Evolutionary conservation across 352 stramenopile genomes (phyloP).

Genomic region (Pythium volutum): DNA sequence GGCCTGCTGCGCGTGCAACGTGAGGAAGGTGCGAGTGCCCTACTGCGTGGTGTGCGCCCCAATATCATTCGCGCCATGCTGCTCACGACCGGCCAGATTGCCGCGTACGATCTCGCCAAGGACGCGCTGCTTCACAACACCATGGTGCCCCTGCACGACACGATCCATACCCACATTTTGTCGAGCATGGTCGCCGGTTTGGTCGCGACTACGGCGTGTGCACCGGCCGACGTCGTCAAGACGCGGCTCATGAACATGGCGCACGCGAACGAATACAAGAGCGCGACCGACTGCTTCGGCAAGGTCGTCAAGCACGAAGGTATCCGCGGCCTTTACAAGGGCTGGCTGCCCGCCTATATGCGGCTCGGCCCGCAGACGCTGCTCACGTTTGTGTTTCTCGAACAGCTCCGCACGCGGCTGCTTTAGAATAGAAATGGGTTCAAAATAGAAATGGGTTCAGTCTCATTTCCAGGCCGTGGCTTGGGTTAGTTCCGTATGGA

Average conservation of each 20-base stretch:
- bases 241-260: conserved; percentile 86
- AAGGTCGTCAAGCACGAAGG: conserved; percentile 78
- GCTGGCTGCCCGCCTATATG: conserved; percentile 83
- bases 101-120: conserved; percentile 81
- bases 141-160: conserved; percentile 50
- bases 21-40: conserved; percentile 58
- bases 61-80: conserved; percentile 87
- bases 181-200: conserved; percentile 76
- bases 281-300: conserved; percentile 76
- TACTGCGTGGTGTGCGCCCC: conserved; percentile 70
- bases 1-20: conserved; percentile 58
- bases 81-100: conserved; percentile 79
- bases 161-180: conserved; percentile 68
- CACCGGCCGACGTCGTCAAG: conserved; percentile 79
- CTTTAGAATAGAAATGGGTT: conserved; percentile 28
- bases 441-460: not conserved
- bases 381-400: conserved; percentile 85
- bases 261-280: conserved; percentile 65
- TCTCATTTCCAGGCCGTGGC: conserved; percentile 24
- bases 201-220: conserved; percentile 75
- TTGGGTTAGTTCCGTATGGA: conserved; percentile 20
- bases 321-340: conserved; percentile 76
- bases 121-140: conserved; percentile 42
- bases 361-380: conserved; percentile 76
- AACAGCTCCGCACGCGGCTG: conserved; percentile 72